Base-by-base conservation (phyloP, 2,329 filamentous ascomycete genomes). In the Colletotrichum higginsianum region DNA sequence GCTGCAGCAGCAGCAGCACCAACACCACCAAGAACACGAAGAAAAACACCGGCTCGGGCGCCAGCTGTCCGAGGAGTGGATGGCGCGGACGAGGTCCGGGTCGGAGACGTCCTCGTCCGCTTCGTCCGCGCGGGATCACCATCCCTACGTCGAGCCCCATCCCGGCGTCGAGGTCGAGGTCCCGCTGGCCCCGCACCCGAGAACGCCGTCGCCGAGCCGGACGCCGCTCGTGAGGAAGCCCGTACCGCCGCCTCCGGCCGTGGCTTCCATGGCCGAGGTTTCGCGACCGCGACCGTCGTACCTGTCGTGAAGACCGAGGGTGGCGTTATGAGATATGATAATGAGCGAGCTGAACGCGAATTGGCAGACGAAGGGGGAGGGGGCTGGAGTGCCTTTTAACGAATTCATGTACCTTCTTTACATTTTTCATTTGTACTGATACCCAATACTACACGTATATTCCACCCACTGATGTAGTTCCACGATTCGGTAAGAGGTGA, bases 111-210 rank as follows among this genome's bases (percentile, higher is more conserved):
- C 49, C 6, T 53, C 21, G 16, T 64, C 49, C 4, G 35, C 46
- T 12, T 68, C 58, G 8, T 68, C 50, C 5, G 60, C 49, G 46
- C 13, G 40, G 38, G 35, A 38, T 38, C 35, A 38, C 9, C 55
- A 23, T 4, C 40, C 6, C 30, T 57, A 64, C 26, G 9, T 49
- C 8, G 65, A 72, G 42, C 65, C 62, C 12, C 61, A 69, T 46
- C 62, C 65, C 23, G 70, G 65, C 16, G 49, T 58, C 23, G 71
- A 74, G 62, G 55, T 71, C 44, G 63, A 71, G 7, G 23, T 62
- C 38, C 53, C 65, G 47, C 50, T 60, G 57, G 21, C 53, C 16
- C 68, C 72, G 46, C 57, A 21, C 16, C 72, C 73, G 46, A 68
- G 49, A 18, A 38, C 66, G 42, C 47, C 38, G 44, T 70, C 70